phyloP scores from a whole-genome alignment of 345 rosid species.

The Schrenkiella parvula region DNA sequence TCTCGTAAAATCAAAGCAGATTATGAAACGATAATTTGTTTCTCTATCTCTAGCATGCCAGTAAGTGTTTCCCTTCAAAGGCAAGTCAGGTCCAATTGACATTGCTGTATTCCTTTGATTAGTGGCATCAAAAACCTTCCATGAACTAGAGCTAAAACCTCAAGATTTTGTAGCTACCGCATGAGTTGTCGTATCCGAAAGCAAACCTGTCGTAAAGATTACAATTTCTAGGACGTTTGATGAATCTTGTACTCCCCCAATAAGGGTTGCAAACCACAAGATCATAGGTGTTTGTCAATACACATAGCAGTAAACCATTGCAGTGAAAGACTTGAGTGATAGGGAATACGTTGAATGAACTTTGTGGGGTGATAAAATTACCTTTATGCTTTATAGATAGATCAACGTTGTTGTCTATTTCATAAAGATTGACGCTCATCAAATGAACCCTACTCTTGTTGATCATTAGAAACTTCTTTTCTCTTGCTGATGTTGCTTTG shows the following conservation, averaged over 20 bases:
- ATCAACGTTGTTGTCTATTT: background rate
- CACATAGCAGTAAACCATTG: background rate
- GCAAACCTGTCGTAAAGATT: background rate
- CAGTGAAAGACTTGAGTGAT: background rate
- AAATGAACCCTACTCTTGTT: background rate
- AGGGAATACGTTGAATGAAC: too few relatives aligned
- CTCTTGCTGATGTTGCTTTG: background rate
- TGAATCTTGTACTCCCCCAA: background rate
- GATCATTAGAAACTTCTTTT: background rate
- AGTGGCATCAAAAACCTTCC: too few relatives aligned
- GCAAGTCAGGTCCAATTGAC: too few relatives aligned
- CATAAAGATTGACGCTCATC: background rate
- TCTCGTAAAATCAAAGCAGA: too few relatives aligned
- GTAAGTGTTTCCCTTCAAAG: too few relatives aligned
- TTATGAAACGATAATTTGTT: background rate
- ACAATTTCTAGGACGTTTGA: background rate
- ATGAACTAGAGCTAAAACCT: background rate
- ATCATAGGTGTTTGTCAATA: background rate
- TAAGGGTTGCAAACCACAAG: conserved; percentile 4
- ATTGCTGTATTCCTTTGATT: background rate
- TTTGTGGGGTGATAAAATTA: background rate
- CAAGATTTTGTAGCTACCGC: background rate
- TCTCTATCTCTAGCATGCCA: too few relatives aligned
- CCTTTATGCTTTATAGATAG: background rate
- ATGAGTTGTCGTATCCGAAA: background rate